Evolutionary conservation across 192 early-diverging fungal species (phyloP).

Genomic region (Entomortierella parvispora): DNA sequence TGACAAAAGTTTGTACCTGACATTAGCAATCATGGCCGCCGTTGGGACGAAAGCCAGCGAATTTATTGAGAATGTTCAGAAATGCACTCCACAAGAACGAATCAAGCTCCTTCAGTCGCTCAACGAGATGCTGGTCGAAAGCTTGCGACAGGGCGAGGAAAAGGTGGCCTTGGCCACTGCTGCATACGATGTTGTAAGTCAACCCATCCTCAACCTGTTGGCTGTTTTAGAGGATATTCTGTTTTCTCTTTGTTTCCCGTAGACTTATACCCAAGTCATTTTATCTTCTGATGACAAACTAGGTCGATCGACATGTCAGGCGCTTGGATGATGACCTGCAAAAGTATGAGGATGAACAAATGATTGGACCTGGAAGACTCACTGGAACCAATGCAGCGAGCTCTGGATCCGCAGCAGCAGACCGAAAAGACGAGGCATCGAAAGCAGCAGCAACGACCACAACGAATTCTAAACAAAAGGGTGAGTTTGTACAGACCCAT

Average conservation of each 20-base stretch:
- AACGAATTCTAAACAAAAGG: conserved; percentile 38
- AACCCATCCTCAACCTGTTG: background rate
- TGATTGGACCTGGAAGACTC: conserved; percentile 67
- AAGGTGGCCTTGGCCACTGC: conserved; percentile 93
- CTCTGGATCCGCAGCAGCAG: conserved; percentile 22
- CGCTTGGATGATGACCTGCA: conserved; percentile 91
- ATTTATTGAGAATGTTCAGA: conserved; percentile 75
- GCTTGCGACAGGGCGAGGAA: conserved; percentile 89
- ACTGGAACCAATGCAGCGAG: conserved; percentile 43
- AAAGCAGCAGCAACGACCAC: conserved; percentile 35
- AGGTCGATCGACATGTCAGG: conserved; percentile 90
- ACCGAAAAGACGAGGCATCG: conserved; percentile 57
- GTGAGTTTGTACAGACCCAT: too few species aligned
- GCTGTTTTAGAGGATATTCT: background rate
- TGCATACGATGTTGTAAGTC: conserved; percentile 88
- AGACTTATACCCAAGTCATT: background rate
- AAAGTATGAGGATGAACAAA: conserved; percentile 92
- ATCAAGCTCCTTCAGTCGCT: conserved; percentile 64
- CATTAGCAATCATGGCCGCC: conserved; percentile 74
- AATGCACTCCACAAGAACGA: conserved; percentile 62
- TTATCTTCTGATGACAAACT: background rate
- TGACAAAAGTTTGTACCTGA: background rate
- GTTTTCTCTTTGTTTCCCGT: too few species aligned
- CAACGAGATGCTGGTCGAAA: conserved; percentile 71
- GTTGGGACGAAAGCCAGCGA: conserved; percentile 73